A percentile compares a stretch with the other conserved stretches of the same genome.
Conservation (phyloP, 2,329 filamentous ascomycete species). For the Ophiosphaerella herpotricha region DNA sequence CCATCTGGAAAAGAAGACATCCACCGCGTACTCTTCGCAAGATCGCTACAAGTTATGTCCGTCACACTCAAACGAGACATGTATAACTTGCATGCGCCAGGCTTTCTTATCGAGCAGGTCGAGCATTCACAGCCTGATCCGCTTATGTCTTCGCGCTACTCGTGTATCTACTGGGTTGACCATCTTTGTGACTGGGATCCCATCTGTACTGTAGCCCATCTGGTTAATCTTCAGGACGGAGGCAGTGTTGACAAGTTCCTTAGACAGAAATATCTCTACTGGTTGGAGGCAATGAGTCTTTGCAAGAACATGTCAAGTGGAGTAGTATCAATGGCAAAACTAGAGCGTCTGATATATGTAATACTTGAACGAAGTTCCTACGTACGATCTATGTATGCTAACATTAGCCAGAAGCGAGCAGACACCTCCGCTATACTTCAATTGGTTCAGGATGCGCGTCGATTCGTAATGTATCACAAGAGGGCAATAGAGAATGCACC, state of each 20-base stretch:
- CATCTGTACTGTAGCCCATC: background rate
- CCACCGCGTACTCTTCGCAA: background rate
- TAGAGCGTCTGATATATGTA: constrained; percentile 2
- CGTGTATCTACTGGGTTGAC: constrained; percentile 42
- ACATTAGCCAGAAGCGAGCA: background rate
- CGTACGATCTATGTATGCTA: background rate
- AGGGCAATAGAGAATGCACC: constrained; percentile 21
- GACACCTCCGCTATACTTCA: background rate
- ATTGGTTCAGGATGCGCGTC: constrained; percentile 15
- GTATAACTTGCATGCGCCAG: constrained; percentile 21
- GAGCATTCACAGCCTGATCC: constrained; percentile 26
- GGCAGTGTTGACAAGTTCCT: constrained; percentile 7
- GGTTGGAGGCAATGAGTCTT: background rate
- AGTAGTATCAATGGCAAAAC: constrained; percentile 7
- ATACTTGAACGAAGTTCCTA: no score
- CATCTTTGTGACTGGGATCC: constrained; percentile 30
- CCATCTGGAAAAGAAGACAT: background rate
- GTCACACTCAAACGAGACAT: constrained; percentile 21
- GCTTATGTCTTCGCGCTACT: constrained; percentile 25
- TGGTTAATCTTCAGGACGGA: background rate
- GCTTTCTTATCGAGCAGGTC: constrained; percentile 21
- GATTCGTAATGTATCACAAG: constrained; percentile 29
- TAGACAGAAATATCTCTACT: constrained; percentile 3
- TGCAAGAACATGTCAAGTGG: constrained; percentile 9
- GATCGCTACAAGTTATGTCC: constrained; percentile 16